phyloP scores from a whole-genome alignment of 805 yeast genomes.

The Clavispora vitiphila region DNA sequence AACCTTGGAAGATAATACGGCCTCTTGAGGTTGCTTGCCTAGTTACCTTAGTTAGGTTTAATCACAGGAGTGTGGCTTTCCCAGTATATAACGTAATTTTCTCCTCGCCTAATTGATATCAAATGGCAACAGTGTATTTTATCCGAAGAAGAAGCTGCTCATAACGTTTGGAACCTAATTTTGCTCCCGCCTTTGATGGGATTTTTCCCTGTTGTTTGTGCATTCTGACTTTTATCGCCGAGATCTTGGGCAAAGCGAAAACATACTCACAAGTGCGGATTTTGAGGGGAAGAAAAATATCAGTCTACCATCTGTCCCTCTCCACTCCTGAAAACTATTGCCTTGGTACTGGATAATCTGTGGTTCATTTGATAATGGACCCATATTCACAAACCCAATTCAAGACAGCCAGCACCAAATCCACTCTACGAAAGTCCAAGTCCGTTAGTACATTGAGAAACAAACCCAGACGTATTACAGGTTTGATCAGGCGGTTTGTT shows the following conservation, averaged over 20 bases:
- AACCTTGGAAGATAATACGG: background rate
- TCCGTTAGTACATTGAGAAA: constrained; percentile 6
- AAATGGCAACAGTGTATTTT: no score
- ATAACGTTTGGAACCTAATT: no score
- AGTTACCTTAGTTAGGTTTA: no score
- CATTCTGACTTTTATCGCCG: background rate
- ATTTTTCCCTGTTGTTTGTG: background rate
- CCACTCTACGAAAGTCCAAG: constrained; percentile 4
- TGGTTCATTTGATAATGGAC: constrained; percentile 6
- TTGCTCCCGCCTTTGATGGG: no score
- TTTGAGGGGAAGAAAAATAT: background rate
- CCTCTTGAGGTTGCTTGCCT: background rate
- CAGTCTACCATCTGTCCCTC: background rate
- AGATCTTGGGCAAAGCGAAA: background rate
- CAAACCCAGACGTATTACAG: constrained; percentile 11
- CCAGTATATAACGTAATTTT: no score
- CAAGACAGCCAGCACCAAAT: constrained; percentile 8
- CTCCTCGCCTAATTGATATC: no score
- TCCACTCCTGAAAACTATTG: background rate
- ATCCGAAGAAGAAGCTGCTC: no score
- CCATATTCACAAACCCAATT: constrained; percentile 9
- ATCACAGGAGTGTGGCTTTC: no score
- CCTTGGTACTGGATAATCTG: background rate
- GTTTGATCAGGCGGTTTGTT: constrained; percentile 35
- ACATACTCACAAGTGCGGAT: background rate